Percentiles rank a stretch among this genome's conserved stretches.
These are phyloP conservation scores for Fusarium globosum DNA, from an alignment of 2,329 filamentous ascomycete genomes.

Conservation along the genomic window DNA sequence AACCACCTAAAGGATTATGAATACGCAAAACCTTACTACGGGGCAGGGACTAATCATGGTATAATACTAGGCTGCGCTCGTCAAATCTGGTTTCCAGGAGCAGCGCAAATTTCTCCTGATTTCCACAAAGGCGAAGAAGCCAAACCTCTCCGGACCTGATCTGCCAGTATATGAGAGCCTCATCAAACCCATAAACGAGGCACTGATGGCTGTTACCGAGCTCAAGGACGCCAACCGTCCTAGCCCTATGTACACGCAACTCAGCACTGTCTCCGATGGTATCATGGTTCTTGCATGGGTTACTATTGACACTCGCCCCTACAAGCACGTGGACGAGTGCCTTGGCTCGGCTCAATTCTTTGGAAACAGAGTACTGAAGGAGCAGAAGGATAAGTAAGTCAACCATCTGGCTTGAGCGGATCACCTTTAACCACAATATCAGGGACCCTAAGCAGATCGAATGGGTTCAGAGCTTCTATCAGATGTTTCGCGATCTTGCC, in stretches of 20 bases:
- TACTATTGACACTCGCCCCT: constrained; percentile 82
- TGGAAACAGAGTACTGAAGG: constrained; percentile 92
- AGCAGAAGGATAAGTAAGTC: constrained; percentile 77
- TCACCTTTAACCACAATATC: constrained; percentile 1
- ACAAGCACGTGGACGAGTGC: constrained; percentile 85
- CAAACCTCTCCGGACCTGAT: constrained; percentile 71
- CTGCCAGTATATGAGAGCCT: constrained; percentile 78
- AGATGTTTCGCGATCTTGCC: constrained; percentile 84
- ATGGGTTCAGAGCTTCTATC: constrained; percentile 94
- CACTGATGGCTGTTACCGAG: constrained; percentile 80
- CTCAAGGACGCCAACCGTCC: constrained; percentile 85
- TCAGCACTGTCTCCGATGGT: constrained; percentile 89
- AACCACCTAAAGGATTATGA: background rate
- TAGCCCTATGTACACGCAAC: constrained; percentile 79
- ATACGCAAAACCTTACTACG: background rate
- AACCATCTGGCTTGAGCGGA: background rate
- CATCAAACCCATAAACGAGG: constrained; percentile 86
- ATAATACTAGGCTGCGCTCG: constrained; percentile 59
- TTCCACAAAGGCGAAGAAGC: constrained; percentile 91
- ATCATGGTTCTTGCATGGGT: constrained; percentile 94
- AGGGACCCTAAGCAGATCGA: constrained; percentile 85
- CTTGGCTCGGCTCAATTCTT: constrained; percentile 90
- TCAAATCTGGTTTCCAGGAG: constrained; percentile 77
- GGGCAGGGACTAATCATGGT: background rate
- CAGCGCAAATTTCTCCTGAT: constrained; percentile 91